Percentiles rank a stretch among this genome's conserved stretches.
These are phyloP conservation scores for Kwoniella bestiolae DNA, from an alignment of 768 basidiomycete genomes.

Conservation along the genomic window DNA sequence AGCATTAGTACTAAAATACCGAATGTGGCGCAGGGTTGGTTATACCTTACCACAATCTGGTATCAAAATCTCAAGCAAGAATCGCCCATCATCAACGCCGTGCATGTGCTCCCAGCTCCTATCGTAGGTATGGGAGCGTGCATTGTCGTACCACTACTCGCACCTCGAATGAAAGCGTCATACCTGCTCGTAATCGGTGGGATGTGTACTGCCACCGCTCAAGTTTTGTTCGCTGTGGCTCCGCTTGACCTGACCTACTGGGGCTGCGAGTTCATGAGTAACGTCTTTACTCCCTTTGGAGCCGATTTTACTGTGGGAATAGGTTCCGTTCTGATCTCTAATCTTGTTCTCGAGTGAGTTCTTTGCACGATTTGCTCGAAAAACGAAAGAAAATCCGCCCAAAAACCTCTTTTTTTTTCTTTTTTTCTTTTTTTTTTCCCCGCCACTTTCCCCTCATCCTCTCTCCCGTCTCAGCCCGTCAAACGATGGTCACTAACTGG, in stretches of 20 bases:
- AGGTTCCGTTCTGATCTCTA: conserved; percentile 35
- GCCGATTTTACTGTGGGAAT: conserved; percentile 35
- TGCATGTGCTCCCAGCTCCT: conserved; percentile 27
- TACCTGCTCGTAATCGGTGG: conserved; percentile 29
- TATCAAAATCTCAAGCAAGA: conserved; percentile 41
- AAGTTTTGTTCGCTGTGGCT: conserved; percentile 36
- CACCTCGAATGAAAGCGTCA: conserved; percentile 24
- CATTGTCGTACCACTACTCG: conserved; percentile 25
- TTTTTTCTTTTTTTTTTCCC: background rate
- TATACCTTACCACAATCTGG: conserved; percentile 33
- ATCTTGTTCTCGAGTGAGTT: conserved; percentile 42
- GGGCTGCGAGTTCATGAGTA: conserved; percentile 37
- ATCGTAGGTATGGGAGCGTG: conserved; percentile 29
- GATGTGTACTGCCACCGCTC: conserved; percentile 17
- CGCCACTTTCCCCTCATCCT: too few species aligned
- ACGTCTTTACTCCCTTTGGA: conserved; percentile 35
- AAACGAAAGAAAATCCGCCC: too few species aligned
- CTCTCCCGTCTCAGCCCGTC: too few species aligned
- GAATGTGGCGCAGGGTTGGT: conserved; percentile 20
- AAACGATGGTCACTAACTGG: too few species aligned
- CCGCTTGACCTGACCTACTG: conserved; percentile 40
- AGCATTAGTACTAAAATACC: background rate
- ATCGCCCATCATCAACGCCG: conserved; percentile 25
- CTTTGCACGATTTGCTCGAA: background rate
- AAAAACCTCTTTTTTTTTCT: background rate